These are phyloP conservation scores for Globisporangium carolinianum DNA, from an alignment of 352 stramenopile species.

Conservation along the genomic window DNA sequence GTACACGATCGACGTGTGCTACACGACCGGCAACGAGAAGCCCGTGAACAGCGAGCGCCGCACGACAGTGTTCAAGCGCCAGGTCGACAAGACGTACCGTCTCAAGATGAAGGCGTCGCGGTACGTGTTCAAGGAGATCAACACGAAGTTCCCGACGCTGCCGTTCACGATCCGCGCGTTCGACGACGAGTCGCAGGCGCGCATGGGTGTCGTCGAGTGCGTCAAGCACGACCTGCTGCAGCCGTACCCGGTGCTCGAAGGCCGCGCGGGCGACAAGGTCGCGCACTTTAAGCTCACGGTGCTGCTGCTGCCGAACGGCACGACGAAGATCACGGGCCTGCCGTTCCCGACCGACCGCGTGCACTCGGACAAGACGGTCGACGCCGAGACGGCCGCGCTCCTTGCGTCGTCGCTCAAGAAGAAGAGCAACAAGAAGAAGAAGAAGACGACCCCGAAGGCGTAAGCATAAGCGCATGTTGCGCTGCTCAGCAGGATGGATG, in stretches of 20 bases:
- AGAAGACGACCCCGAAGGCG: constrained; percentile 35
- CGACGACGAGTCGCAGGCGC: constrained; percentile 92
- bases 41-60: constrained; percentile 84
- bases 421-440: constrained; percentile 96
- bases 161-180: constrained; percentile 97
- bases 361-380: constrained; percentile 89
- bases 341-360: constrained; percentile 86
- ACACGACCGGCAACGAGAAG: constrained; percentile 98
- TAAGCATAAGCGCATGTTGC: constrained; percentile 21
- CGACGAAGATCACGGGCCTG: constrained; percentile 94
- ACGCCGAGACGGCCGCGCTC: constrained; percentile 90
- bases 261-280: constrained; percentile 92
- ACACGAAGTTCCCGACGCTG: constrained; percentile 97
- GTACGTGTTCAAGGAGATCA: constrained; percentile 97
- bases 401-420: constrained; percentile 91
- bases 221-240: constrained; percentile 96
- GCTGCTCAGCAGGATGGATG: too few relatives aligned
- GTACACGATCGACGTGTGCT: constrained; percentile 98
- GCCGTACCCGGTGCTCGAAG: constrained; percentile 97
- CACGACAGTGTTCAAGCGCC: constrained; percentile 99
- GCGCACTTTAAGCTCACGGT: constrained; percentile 99
- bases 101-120: constrained; percentile 94
- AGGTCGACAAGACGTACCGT: constrained; percentile 97
- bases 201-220: constrained; percentile 98
- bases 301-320: constrained; percentile 94